phyloP scores from a whole-genome alignment of 164 flowering plant species.

The Magnolia sinica region DNA sequence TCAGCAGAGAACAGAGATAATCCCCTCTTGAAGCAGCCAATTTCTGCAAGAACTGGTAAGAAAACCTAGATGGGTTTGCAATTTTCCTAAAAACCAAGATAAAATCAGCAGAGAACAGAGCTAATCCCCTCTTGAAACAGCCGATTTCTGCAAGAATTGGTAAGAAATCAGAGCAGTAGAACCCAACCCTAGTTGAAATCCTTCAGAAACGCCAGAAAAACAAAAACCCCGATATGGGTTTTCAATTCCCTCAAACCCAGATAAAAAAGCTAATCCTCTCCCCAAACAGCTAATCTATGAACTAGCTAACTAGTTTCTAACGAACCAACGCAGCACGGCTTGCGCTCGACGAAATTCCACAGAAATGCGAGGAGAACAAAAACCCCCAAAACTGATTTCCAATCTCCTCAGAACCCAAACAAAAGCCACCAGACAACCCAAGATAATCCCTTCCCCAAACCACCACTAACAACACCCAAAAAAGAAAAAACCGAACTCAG shows the following conservation, averaged over 20 bases:
- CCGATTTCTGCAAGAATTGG: background rate
- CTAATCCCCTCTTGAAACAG: background rate
- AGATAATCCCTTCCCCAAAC: no score
- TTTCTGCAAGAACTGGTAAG: no score
- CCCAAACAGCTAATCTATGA: background rate
- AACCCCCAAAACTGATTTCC: background rate
- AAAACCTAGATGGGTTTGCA: no score
- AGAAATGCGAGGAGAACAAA: background rate
- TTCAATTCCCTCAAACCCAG: background rate
- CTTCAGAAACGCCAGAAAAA: background rate
- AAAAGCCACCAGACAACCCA: background rate
- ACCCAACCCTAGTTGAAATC: background rate
- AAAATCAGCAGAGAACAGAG: background rate
- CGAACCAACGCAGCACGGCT: background rate
- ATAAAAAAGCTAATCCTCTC: background rate
- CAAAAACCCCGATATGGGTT: background rate
- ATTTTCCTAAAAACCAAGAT: no score
- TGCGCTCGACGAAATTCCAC: background rate
- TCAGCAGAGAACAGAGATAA: no score
- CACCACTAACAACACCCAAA: no score
- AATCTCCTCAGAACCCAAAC: background rate
- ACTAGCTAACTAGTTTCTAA: no score
- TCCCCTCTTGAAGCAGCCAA: no score
- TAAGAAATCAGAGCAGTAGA: no score
- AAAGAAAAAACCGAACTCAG: background rate